These are phyloP conservation scores for Gaertneriomyces sp. DNA, from an alignment of 192 early-diverging fungal species.

Conservation along the genomic window DNA sequence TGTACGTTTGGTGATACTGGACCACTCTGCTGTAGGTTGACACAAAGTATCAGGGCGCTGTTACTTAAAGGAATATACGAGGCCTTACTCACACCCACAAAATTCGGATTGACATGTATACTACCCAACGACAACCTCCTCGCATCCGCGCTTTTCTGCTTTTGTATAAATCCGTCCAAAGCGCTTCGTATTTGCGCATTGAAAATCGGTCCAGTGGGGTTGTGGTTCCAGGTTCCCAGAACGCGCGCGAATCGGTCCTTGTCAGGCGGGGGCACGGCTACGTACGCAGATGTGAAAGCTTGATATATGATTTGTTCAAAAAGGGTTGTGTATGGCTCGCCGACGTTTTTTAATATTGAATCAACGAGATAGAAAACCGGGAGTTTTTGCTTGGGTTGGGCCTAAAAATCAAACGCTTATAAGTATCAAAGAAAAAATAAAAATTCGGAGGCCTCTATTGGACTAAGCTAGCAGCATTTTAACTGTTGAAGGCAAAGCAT, in stretches of 20 bases:
- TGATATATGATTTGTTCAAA: conserved; percentile 72
- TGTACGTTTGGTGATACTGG: conserved; percentile 29
- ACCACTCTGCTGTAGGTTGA: conserved; percentile 1
- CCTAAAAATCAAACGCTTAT: conserved; percentile 46
- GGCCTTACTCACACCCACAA: conserved; percentile 25
- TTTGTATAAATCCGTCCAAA: conserved; percentile 44
- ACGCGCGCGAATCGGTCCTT: conserved; percentile 71
- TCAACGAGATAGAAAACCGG: conserved; percentile 89
- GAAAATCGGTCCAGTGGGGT: conserved; percentile 64
- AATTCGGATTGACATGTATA: conserved; percentile 64
- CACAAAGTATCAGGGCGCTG: not conserved
- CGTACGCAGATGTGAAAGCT: conserved; percentile 74
- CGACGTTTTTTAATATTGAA: conserved; percentile 94
- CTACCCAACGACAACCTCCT: conserved; percentile 20
- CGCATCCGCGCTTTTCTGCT: conserved; percentile 18
- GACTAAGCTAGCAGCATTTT: not conserved
- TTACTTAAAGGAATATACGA: no score
- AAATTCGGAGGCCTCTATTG: not conserved
- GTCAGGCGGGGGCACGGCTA: conserved; percentile 61
- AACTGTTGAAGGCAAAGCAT: not conserved
- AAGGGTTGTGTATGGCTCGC: conserved; percentile 65
- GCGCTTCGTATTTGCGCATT: conserved; percentile 47
- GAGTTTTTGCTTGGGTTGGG: conserved; percentile 70
- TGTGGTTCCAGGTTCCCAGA: conserved; percentile 76
- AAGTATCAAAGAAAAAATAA: not conserved